Evolutionary conservation across 768 basidiomycete species (phyloP), one percentile per base, ranked within the genome.

Genomic region (Leccinum arenicola): DNA sequence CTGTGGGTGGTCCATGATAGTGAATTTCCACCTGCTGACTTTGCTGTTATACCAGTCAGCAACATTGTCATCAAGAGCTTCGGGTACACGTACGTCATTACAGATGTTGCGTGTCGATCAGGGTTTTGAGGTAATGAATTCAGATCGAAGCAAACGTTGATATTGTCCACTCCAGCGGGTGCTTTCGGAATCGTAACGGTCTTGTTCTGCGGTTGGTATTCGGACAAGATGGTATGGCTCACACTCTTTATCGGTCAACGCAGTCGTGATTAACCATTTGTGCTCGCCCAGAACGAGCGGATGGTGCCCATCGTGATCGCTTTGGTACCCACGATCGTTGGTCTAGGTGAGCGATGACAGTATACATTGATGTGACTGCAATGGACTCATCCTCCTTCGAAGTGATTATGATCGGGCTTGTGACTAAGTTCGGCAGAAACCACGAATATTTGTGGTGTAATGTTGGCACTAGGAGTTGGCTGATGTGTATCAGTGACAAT

Each of bases 391-490:
- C 38, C 17, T 40, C n/a, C 9, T 40, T 17, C 15, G 9, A 40
- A 77, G 83, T 77, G 4, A 75, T 85, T 56, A 70, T 85, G 43
- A 82, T 86, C 47, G 85, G 83, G 0, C 71, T 86, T 49, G 25
- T 72, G 92, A 7, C 73, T 89, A 27, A 77, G 80, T 12, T 87
- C 89, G 9, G 70, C 83, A 21, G 94, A 97, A 71, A 60, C 77
- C 12, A 27, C 25, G 25, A 27, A 27, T 27, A 27, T 27, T 12
- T 95, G 97, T 67, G 96, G 96, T 2, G 87, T 82, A 9, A 73
- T 98, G n/a, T 75, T 87, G 21, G 85, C 84, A 1, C 76, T 98
- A 27, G 8, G 88, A 94, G 69, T 76, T 98, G 15, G 85, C 91
- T 0, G 69, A 74, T n/a, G 86, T 85, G 1, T 86, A 80, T 62